A percentile compares a stretch with the other conserved stretches of the same genome.
phyloP scores from a whole-genome alignment of 192 early-diverging fungal genomes.

The Backusella tarrabulga region DNA sequence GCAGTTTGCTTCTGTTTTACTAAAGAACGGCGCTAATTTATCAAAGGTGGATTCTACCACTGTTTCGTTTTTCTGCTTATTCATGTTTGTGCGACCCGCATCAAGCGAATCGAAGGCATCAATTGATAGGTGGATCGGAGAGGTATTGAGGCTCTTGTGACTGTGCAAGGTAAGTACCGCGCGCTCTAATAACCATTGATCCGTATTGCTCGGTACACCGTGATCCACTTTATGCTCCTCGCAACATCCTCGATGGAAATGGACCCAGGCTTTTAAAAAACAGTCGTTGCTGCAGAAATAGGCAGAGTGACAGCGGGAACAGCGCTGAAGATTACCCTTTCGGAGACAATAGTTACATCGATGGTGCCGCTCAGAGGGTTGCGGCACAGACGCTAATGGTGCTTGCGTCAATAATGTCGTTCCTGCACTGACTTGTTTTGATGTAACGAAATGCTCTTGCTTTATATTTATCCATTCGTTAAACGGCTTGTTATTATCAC shows the following conservation, averaged over 20 bases:
- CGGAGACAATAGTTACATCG: slow-evolving; percentile 30
- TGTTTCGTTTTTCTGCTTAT: slow-evolving; percentile 11
- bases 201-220: not conserved
- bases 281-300: slow-evolving; percentile 33
- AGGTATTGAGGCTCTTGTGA: slow-evolving; percentile 16
- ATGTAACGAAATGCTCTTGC: not conserved
- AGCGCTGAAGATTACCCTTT: slow-evolving; percentile 26
- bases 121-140: not conserved
- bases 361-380: slow-evolving; percentile 21
- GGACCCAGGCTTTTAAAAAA: slow-evolving; percentile 31
- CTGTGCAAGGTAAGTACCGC: slow-evolving; percentile 20
- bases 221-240: slow-evolving; percentile 5
- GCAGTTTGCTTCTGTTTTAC: not conserved
- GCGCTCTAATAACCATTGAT: slow-evolving; percentile 20
- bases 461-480: not conserved
- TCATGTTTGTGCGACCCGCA: slow-evolving; percentile 6
- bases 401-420: not conserved
- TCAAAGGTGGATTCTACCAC: not conserved
- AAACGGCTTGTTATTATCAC: not conserved
- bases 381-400: slow-evolving; percentile 18
- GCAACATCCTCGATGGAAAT: slow-evolving; percentile 20
- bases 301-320: slow-evolving; percentile 29
- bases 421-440: not conserved
- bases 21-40: not conserved
- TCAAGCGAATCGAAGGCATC: not conserved